These are phyloP conservation scores for Sugiyamaella boreocaroliniensis DNA, from an alignment of 805 yeast species.

Conservation along the genomic window DNA sequence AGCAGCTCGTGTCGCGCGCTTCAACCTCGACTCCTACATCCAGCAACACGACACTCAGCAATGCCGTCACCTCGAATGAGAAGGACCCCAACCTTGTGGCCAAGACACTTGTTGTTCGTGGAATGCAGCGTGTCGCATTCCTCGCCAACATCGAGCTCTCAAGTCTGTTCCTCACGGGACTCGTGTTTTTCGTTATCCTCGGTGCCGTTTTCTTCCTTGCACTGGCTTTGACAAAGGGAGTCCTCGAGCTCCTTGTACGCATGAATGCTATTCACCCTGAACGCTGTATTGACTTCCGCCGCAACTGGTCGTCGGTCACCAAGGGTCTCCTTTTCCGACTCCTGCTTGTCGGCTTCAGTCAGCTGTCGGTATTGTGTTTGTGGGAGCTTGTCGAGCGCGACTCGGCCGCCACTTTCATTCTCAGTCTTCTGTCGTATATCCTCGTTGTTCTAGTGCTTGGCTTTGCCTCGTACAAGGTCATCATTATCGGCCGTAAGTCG, in stretches of 20 bases:
- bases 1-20: conserved; percentile 7
- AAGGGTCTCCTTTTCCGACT: conserved; percentile 87
- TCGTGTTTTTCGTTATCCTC: conserved; percentile 74
- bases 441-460: conserved; percentile 52
- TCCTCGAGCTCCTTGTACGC: conserved; percentile 56
- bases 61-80: conserved; percentile 40
- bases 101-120: conserved; percentile 76
- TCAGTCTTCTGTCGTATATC: conserved; percentile 65
- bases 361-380: conserved; percentile 67
- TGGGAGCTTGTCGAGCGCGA: conserved; percentile 87
- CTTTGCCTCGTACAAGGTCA: conserved; percentile 71
- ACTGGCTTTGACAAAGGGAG: conserved; percentile 58
- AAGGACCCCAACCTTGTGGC: conserved; percentile 49
- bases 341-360: conserved; percentile 80
- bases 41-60: conserved; percentile 16
- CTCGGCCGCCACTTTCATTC: conserved; percentile 73
- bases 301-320: conserved; percentile 74
- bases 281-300: conserved; percentile 69
- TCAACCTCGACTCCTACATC: not conserved
- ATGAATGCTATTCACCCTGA: conserved; percentile 52
- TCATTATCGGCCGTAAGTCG: conserved; percentile 68
- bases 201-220: conserved; percentile 50
- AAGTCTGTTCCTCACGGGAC: conserved; percentile 76
- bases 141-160: conserved; percentile 82
- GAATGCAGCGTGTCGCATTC: conserved; percentile 86